Evolutionary conservation across 768 basidiomycete species (phyloP), one percentile per base, ranked within the genome.

Genomic region (Wakefieldia striispora): DNA sequence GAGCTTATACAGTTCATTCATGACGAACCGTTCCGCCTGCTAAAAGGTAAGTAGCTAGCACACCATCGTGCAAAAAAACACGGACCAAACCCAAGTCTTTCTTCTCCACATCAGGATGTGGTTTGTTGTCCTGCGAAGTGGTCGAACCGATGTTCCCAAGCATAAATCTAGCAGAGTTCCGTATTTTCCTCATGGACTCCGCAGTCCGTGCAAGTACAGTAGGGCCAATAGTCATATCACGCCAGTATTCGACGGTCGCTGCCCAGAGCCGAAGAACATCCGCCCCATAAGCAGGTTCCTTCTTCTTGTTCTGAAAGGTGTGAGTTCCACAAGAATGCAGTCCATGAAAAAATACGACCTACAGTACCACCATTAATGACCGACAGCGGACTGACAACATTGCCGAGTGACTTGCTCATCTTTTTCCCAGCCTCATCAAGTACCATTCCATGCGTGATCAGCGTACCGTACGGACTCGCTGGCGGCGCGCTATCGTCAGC

Each of bases 331-430:
- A 7, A 10, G 34, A 21, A 40, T 16, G 35, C 1, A 14, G 16
- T n/a, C 4, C 50, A 17, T 29, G 27, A 45, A 23, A 13, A 45
- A 5, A 14, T 12, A 55, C 27, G 27, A 69, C 78, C 12, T 55
- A 94, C 92, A 71, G 78, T 68, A 17, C 86, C 86, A 19, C 93
- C 95, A 49, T 83, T 64, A 23, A 97, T 81, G 49, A 98, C 75
- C 0, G 80, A 81, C 73, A 89, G 71, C 0, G 95, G 95, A 59
- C 86, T 91, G 42, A 95, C 68, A 21, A 97, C 84, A 60, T 99
- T 99, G 0, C 95, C 95, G 9, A 90, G 66, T 1, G 90, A 93
- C 73, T 99, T 99, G 80, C 95, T 97, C 95, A 99, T 99, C 72
- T 92, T 82, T 72, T 85, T 84, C 3, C 93, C 94, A 12, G 78